A percentile compares a stretch with the other conserved stretches of the same genome.
These are phyloP conservation scores for Pseudogymnoascus sp. DNA, from an alignment of 2,329 filamentous ascomycete genomes.

Conservation along the genomic window DNA sequence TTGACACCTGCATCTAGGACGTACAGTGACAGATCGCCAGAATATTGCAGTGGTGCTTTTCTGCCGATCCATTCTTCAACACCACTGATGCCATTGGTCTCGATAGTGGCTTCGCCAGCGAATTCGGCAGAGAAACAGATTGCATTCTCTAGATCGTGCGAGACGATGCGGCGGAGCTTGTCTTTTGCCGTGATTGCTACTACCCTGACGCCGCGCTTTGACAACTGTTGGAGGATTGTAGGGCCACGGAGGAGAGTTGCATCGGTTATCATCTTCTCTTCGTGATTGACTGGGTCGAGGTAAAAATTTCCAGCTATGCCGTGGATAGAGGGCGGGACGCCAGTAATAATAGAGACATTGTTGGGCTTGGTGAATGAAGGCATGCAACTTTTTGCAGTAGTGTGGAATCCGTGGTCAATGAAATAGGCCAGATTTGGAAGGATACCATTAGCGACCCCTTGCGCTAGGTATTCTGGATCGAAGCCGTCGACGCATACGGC, in stretches of 20 bases:
- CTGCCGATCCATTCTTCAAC: slow-evolving; percentile 32
- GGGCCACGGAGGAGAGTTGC: slow-evolving; percentile 33
- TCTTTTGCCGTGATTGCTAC: slow-evolving; percentile 38
- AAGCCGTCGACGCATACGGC: slow-evolving; percentile 37
- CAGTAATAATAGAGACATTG: slow-evolving; percentile 38
- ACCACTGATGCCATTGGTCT: slow-evolving; percentile 29
- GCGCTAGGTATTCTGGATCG: slow-evolving; percentile 33
- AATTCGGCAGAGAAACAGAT: slow-evolving; percentile 34
- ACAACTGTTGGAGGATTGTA: slow-evolving; percentile 34
- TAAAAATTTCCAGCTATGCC: slow-evolving; percentile 38
- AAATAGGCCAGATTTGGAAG: slow-evolving; percentile 29
- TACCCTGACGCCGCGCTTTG: slow-evolving; percentile 31
- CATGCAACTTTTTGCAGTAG: slow-evolving; percentile 32
- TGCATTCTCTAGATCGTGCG: slow-evolving; percentile 28
- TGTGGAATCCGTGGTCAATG: slow-evolving; percentile 30
- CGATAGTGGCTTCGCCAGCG: slow-evolving; percentile 25
- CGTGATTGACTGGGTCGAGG: slow-evolving; percentile 31
- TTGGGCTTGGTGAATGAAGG: slow-evolving; percentile 38
- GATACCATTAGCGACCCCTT: slow-evolving; percentile 28
- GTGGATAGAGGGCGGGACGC: slow-evolving; percentile 31
- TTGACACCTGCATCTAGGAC: slow-evolving; percentile 37
- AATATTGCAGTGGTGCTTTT: slow-evolving; percentile 32
- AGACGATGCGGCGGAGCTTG: slow-evolving; percentile 34
- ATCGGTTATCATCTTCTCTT: slow-evolving; percentile 35
- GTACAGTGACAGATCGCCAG: slow-evolving; percentile 35